Percentiles rank a stretch among this genome's conserved stretches.
Evolutionary conservation across 176 grass and related monocot species (phyloP).

Genomic region (Alloteropsis semialata): DNA sequence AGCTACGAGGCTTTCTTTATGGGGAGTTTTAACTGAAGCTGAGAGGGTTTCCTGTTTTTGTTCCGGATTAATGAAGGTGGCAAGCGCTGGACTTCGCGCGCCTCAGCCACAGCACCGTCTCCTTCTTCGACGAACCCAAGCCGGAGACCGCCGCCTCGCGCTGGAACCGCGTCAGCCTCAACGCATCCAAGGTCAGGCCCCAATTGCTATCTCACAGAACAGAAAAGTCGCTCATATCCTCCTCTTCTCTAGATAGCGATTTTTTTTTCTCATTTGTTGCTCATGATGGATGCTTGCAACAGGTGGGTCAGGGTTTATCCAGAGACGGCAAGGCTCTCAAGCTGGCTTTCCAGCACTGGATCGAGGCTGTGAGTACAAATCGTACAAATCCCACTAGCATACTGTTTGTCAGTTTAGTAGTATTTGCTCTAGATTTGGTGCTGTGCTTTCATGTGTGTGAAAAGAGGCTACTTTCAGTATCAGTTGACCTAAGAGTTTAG

Average conservation of each 20-base stretch:
- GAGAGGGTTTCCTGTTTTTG: background rate
- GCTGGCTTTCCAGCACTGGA: slow-evolving; percentile 98
- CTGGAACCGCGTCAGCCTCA: slow-evolving; percentile 81
- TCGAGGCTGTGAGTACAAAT: slow-evolving; percentile 79
- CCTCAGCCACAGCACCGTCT: slow-evolving; percentile 71
- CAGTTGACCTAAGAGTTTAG: slow-evolving; percentile 24
- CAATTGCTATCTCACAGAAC: background rate
- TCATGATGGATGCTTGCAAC: background rate
- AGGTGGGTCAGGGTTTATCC: slow-evolving; percentile 88
- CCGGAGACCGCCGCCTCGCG: slow-evolving; percentile 74
- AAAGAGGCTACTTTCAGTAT: slow-evolving; percentile 19
- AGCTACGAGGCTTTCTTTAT: background rate
- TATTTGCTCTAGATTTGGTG: slow-evolving; percentile 7
- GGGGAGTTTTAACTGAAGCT: background rate
- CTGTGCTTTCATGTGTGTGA: slow-evolving; percentile 1
- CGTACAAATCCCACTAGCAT: slow-evolving; percentile 8
- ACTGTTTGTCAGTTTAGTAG: background rate
- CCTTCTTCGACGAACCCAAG: slow-evolving; percentile 71
- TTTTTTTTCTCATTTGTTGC: background rate
- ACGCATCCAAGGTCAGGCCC: slow-evolving; percentile 68
- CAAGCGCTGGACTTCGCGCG: slow-evolving; percentile 66
- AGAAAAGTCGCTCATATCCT: background rate
- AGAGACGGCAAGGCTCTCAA: slow-evolving; percentile 65
- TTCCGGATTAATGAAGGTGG: slow-evolving; percentile 58
- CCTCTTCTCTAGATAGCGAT: background rate